A percentile compares a stretch with the other conserved stretches of the same genome.
These are phyloP conservation scores for Talaromyces pinophilus DNA, from an alignment of 2,329 filamentous ascomycete genomes.

Conservation along the genomic window DNA sequence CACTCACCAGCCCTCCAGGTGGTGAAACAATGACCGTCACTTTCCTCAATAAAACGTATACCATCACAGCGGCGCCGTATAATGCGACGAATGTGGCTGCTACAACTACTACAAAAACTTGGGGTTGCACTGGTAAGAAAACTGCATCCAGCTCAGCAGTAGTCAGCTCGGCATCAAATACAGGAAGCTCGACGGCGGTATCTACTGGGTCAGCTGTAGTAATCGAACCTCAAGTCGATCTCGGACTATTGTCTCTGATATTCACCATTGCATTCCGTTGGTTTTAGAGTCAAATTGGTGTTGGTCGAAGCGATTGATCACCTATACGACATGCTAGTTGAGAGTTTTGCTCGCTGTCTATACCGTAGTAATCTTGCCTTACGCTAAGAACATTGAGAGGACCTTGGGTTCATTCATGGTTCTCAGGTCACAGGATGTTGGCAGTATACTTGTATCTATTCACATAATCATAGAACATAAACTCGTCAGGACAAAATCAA, in stretches of 20 bases:
- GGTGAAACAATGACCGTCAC: conserved; percentile 9
- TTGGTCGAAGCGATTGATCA: background rate
- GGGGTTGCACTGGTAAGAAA: background rate
- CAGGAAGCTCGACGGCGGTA: background rate
- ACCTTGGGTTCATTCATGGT: background rate
- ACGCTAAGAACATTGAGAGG: background rate
- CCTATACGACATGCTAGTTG: background rate
- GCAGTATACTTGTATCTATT: background rate
- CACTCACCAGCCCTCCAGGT: conserved; percentile 5
- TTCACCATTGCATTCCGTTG: background rate
- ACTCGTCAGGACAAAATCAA: background rate
- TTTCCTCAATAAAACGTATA: conserved; percentile 9
- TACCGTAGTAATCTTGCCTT: background rate
- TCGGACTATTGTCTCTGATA: background rate
- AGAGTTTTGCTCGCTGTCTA: background rate
- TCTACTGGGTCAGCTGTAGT: background rate
- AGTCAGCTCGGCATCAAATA: background rate
- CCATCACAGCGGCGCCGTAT: conserved; percentile 1
- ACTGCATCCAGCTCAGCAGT: background rate
- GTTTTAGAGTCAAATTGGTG: background rate
- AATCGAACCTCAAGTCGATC: background rate
- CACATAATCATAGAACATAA: background rate
- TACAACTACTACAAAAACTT: background rate
- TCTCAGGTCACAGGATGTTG: background rate
- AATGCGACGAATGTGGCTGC: background rate